Evolutionary conservation across 805 yeast species (phyloP).

Genomic region (Starmerella vaccinii): DNA sequence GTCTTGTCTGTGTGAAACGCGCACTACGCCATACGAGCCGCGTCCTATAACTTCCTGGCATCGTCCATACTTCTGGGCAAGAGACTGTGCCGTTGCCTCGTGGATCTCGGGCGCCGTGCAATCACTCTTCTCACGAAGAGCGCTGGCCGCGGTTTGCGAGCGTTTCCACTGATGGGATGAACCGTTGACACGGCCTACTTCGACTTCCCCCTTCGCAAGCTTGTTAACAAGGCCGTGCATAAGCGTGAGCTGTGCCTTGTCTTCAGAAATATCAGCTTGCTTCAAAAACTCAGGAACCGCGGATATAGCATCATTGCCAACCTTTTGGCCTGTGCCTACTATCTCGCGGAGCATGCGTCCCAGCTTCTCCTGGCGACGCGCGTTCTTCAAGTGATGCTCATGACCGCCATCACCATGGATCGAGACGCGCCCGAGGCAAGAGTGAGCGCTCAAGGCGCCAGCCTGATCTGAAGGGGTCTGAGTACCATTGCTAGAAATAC

Average conservation of each 20-base stretch:
- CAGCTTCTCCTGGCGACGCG: constrained; percentile 40
- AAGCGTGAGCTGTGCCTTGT: constrained; percentile 25
- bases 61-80: constrained; percentile 81
- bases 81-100: constrained; percentile 37
- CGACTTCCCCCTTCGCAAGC: constrained; percentile 31
- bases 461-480: not conserved
- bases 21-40: constrained; percentile 89
- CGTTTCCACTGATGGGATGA: constrained; percentile 12
- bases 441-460: not conserved
- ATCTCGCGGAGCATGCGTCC: constrained; percentile 53
- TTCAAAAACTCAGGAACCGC: constrained; percentile 27
- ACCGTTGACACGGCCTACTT: constrained; percentile 29
- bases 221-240: constrained; percentile 31
- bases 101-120: constrained; percentile 6
- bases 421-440: constrained; percentile 21
- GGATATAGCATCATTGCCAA: constrained; percentile 27
- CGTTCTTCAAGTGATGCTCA: constrained; percentile 65
- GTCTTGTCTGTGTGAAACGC: constrained; percentile 60
- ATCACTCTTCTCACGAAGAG: not conserved
- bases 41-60: constrained; percentile 92
- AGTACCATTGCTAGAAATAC: not conserved
- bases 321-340: constrained; percentile 34
- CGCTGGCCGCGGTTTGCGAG: not conserved
- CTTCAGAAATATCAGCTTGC: constrained; percentile 14
- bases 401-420: constrained; percentile 51